Percentiles rank a stretch among this genome's conserved stretches.
These are phyloP conservation scores for Neurospora tetrasperma DNA, from an alignment of 495 filamentous ascomycete genomes.

Conservation along the genomic window DNA sequence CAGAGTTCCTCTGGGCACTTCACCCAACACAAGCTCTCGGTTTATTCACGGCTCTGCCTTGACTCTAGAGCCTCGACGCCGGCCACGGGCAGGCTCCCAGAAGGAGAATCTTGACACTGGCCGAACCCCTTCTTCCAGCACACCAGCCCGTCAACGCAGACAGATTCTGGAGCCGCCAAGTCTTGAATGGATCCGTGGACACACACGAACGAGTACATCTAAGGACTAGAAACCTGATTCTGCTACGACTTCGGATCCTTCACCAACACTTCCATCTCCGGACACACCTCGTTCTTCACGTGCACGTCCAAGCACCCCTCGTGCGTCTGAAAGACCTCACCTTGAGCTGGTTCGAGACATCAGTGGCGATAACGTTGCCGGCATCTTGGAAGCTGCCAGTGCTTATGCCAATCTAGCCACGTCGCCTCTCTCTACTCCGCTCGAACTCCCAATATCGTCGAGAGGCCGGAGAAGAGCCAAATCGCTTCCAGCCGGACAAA, in stretches of 20 bases:
- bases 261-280: not conserved
- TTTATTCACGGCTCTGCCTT: not conserved
- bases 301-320: not conserved
- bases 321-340: not conserved
- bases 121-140: not conserved
- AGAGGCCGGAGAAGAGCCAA: not conserved
- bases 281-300: not conserved
- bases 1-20: not conserved
- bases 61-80: not conserved
- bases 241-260: not conserved
- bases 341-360: not conserved
- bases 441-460: not conserved
- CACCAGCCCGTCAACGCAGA: not conserved
- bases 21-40: not conserved
- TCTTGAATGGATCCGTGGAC: not conserved
- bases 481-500: not conserved
- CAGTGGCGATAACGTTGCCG: not conserved
- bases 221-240: not conserved
- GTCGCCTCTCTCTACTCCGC: not conserved
- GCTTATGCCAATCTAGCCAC: not conserved
- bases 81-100: not conserved
- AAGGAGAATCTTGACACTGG: not conserved
- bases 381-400: not conserved
- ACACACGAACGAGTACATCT: not conserved
- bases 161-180: not conserved